Base-by-base conservation (phyloP, 1,284 basidiomycete species). In the Fomes fomentarius region DNA sequence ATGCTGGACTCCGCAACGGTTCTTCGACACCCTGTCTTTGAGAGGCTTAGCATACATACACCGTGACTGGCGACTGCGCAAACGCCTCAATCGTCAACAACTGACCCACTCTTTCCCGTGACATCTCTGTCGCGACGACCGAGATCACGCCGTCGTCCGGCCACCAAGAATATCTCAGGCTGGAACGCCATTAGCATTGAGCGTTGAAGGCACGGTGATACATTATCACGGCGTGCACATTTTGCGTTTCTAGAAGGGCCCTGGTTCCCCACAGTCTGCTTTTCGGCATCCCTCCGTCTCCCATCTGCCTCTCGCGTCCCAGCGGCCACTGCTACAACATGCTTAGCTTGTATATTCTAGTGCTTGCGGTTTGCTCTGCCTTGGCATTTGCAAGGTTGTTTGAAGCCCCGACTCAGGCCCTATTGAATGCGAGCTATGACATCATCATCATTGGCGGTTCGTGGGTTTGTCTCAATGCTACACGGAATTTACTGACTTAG, bases 401-500 rank as follows among this genome's bases (percentile, higher is more conserved):
- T 25, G 41, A 41, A 17, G 41, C 37, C 14, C 52, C 52, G 25
- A 43, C 40, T 6, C 7, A 25, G 12, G 46, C 47, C 8, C 11
- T 53, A 19, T 31, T 53, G 28, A 42, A 39, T 12, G 30, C 34
- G 26, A 43, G 4, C 30, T 58, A 58, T 52, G 57, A 58, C 44
- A 41, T 58, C 45, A 51, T 58, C 31, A 39, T 58, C 22, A 28
- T 58, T 24, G 57, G 57, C 3, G 57, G 57, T 58, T 24, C n/a
- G 31, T 28, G 14, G 12, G 11, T 43, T 19, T 39, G 21, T n/a
- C n/a, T n/a, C n/a, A n/a, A n/a, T n/a, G n/a, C n/a, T n/a, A n/a
- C n/a, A n/a, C n/a, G n/a, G n/a, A n/a, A n/a, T n/a, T n/a, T n/a
- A n/a, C n/a, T n/a, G n/a, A n/a, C n/a, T n/a, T n/a, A n/a, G n/a